These are phyloP conservation scores for Ceratocystis cacaofunesta DNA, from an alignment of 2,329 filamentous ascomycete genomes.

Conservation along the genomic window DNA sequence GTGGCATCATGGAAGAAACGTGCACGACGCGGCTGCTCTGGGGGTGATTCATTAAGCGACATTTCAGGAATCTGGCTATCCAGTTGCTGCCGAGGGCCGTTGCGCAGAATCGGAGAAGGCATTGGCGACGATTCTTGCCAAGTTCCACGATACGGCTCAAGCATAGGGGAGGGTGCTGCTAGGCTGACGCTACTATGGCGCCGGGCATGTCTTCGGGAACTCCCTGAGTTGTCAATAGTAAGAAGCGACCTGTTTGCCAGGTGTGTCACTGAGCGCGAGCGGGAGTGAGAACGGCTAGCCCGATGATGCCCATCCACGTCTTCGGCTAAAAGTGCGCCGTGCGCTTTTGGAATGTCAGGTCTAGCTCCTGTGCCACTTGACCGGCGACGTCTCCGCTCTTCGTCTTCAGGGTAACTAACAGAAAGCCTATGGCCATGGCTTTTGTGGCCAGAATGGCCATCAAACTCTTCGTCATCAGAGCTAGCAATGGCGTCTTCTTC, in stretches of 20 bases:
- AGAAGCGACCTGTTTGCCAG: conserved; percentile 37
- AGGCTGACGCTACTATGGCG: conserved; percentile 22
- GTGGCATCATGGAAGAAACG: conserved; percentile 81
- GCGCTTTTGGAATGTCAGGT: neutral
- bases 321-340: conserved; percentile 6
- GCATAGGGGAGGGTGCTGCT: conserved; percentile 63
- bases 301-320: conserved; percentile 1
- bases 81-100: conserved; percentile 22
- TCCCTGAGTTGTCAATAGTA: conserved; percentile 27
- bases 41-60: conserved; percentile 26
- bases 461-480: conserved; percentile 9
- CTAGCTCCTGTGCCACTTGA: neutral
- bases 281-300: conserved; percentile 8
- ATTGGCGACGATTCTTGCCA: conserved; percentile 92
- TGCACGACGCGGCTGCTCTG: conserved; percentile 34
- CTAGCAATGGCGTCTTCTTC: conserved; percentile 13
- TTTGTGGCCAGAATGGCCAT: neutral
- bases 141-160: conserved; percentile 85
- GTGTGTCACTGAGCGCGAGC: conserved; percentile 17
- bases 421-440: conserved; percentile 1
- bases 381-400: conserved; percentile 7
- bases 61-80: conserved; percentile 24
- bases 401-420: neutral
- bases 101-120: conserved; percentile 54
- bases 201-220: conserved; percentile 17